Percentiles rank a stretch among this genome's conserved stretches.
These are phyloP conservation scores for Lenwebbia sp. DNA, from an alignment of 345 rosid species.

Conservation along the genomic window DNA sequence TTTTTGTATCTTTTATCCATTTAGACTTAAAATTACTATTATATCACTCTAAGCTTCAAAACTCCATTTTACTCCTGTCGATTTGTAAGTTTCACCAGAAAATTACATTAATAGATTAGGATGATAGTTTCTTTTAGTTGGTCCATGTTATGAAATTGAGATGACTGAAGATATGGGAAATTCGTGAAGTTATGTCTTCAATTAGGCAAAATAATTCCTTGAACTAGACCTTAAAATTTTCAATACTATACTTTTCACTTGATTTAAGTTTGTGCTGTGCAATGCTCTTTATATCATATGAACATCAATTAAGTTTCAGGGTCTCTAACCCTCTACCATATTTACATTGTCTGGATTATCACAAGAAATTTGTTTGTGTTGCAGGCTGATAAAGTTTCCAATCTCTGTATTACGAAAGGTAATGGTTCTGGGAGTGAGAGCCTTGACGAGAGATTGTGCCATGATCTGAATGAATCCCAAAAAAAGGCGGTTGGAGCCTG, in stretches of 20 bases:
- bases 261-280: not conserved
- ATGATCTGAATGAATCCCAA: conserved; percentile 22
- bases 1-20: not conserved
- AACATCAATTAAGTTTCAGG: not conserved
- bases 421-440: not conserved
- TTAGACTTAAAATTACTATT: not conserved
- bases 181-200: not conserved
- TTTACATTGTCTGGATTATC: not conserved
- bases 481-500: conserved; percentile 7
- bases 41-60: not conserved
- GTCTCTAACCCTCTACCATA: not conserved
- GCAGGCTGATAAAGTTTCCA: conserved; percentile 19
- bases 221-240: not conserved
- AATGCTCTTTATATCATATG: not conserved
- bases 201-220: not conserved
- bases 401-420: not conserved
- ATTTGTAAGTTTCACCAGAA: not conserved
- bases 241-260: not conserved
- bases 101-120: not conserved
- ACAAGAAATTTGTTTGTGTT: not conserved
- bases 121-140: not conserved
- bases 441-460: not conserved
- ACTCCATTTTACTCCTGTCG: not conserved
- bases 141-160: not conserved
- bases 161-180: not conserved